Evolutionary conservation across 768 basidiomycete genomes (phyloP).

Genomic region (Rhodotorula paludigena): DNA sequence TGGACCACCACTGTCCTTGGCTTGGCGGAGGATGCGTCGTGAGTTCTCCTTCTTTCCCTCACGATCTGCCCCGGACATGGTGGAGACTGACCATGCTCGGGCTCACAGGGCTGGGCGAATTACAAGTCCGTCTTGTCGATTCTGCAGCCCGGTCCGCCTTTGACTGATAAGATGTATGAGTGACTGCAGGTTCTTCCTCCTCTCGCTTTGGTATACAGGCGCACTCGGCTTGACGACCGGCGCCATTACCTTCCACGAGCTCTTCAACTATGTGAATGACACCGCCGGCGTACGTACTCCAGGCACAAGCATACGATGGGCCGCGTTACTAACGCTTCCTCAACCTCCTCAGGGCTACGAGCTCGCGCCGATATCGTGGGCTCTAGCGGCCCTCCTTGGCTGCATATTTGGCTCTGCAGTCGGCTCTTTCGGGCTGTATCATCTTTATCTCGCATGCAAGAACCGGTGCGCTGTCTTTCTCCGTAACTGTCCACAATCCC

Average conservation of each 20-base stretch:
- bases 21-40: slow-evolving; percentile 34
- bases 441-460: slow-evolving; percentile 27
- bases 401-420: slow-evolving; percentile 23
- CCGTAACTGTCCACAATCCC: too few relatives aligned
- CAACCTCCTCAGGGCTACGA: slow-evolving; percentile 15
- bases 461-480: slow-evolving; percentile 20
- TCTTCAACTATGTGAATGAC: slow-evolving; percentile 20
- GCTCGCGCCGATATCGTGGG: slow-evolving; percentile 34
- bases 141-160: too few relatives aligned
- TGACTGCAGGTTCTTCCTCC: slow-evolving; percentile 33
- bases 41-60: neutral
- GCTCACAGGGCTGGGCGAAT: slow-evolving; percentile 28
- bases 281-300: neutral
- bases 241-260: slow-evolving; percentile 12
- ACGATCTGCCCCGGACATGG: neutral
- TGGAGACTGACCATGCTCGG: neutral
- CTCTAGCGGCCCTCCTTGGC: slow-evolving; percentile 26
- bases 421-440: slow-evolving; percentile 27
- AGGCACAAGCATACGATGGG: neutral
- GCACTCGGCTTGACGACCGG: slow-evolving; percentile 10
- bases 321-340: neutral
- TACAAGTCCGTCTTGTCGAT: slow-evolving; percentile 16
- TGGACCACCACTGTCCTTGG: slow-evolving; percentile 40
- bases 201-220: slow-evolving; percentile 31
- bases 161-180: too few relatives aligned